These are phyloP conservation scores for Stereum hirsutum DNA, from an alignment of 1,284 basidiomycete species.

Conservation along the genomic window DNA sequence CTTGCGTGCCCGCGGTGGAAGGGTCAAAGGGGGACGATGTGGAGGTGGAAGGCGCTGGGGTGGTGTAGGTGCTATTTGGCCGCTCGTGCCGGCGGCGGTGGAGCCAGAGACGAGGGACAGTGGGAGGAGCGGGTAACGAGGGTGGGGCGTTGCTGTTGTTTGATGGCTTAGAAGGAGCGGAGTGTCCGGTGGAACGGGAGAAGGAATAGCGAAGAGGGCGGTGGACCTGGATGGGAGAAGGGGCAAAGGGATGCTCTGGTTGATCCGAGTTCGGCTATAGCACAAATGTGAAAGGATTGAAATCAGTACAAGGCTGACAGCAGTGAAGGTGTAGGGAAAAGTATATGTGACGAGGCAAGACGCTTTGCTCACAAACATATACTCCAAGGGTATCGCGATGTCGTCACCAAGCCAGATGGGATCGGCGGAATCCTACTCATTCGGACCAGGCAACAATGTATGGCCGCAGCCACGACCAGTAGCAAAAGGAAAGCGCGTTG, in stretches of 20 bases:
- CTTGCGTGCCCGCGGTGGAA: constrained; percentile 1
- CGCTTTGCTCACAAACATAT: constrained; percentile 12
- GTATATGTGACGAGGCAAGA: too few relatives aligned
- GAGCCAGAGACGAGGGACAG: constrained; percentile 13
- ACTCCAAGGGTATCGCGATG: constrained; percentile 12
- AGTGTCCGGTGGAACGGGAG: too few relatives aligned
- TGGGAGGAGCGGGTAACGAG: constrained; percentile 9
- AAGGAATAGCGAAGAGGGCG: background rate
- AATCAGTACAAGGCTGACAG: background rate
- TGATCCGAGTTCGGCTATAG: constrained; percentile 10
- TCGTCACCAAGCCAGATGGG: constrained; percentile 8
- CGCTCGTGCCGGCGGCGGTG: constrained; percentile 12
- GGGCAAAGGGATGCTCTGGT: constrained; percentile 10
- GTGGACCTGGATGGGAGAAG: constrained; percentile 8
- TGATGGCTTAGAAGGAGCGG: too few relatives aligned
- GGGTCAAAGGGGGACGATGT: too few relatives aligned
- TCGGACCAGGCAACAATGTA: background rate
- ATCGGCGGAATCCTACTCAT: constrained; percentile 4
- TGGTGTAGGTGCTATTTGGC: too few relatives aligned
- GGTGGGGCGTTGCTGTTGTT: constrained; percentile 1
- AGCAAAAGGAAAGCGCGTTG: too few relatives aligned
- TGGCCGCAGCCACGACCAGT: too few relatives aligned
- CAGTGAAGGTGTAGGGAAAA: too few relatives aligned
- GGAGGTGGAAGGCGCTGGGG: background rate
- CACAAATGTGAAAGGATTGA: background rate